A percentile compares a stretch with the other conserved stretches of the same genome.
Conservation (phyloP, 2,329 filamentous ascomycete genomes). For the Penicillium sp. region DNA sequence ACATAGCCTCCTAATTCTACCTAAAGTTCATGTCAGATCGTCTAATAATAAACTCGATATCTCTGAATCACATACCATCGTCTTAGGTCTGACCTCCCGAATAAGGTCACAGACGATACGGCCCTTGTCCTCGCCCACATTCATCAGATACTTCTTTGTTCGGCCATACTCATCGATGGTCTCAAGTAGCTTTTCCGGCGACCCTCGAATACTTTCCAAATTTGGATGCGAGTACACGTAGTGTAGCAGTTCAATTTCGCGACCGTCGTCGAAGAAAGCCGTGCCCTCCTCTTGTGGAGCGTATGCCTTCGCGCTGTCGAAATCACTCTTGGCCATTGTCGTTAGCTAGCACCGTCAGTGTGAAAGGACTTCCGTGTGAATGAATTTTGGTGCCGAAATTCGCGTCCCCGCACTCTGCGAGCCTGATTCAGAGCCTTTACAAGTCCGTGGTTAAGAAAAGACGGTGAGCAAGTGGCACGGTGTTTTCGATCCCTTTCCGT, state of each 20-base stretch:
- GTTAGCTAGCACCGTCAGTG: too few species aligned
- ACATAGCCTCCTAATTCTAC: neutral
- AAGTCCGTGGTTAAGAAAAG: neutral
- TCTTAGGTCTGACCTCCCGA: conserved; percentile 63
- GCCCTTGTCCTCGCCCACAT: conserved; percentile 73
- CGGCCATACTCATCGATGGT: conserved; percentile 70
- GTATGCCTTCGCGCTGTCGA: neutral
- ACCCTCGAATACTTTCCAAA: conserved; percentile 62
- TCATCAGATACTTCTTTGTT: conserved; percentile 73
- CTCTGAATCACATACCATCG: conserved; percentile 57
- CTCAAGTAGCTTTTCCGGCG: conserved; percentile 62
- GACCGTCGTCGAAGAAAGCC: conserved; percentile 60
- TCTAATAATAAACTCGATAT: neutral
- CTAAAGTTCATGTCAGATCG: neutral
- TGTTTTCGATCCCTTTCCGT: neutral
- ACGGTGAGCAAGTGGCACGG: neutral
- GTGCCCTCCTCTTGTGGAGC: neutral
- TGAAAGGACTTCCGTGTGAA: too few species aligned
- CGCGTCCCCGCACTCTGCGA: too few species aligned
- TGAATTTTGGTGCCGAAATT: too few species aligned
- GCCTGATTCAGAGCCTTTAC: too few species aligned
- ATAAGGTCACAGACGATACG: conserved; percentile 71
- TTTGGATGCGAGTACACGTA: conserved; percentile 64
- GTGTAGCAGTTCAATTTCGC: conserved; percentile 55
- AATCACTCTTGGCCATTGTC: neutral